phyloP scores from a whole-genome alignment of 2,329 filamentous ascomycete genomes.

The Sclerotinia glacialis region DNA sequence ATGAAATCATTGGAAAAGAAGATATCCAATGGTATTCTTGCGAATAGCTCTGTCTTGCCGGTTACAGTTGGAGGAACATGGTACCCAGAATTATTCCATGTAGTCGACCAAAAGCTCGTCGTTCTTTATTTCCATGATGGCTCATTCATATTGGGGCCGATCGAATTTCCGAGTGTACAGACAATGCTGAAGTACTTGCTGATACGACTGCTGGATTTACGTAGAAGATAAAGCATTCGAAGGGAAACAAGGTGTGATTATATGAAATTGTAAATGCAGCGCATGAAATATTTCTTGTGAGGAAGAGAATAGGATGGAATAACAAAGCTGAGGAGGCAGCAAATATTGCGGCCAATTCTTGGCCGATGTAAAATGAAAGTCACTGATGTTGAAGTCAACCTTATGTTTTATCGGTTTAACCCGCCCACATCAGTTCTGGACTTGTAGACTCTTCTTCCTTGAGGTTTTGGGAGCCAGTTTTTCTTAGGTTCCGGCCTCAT shows the following conservation, averaged over 20 bases:
- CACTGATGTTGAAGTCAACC: neutral
- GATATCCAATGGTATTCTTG: neutral
- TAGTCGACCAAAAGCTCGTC: conserved; percentile 28
- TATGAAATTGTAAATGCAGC: conserved; percentile 44
- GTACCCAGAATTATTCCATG: conserved; percentile 26
- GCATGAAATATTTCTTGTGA: conserved; percentile 48
- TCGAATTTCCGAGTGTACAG: conserved; percentile 39
- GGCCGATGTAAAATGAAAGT: neutral
- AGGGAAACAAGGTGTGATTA: conserved; percentile 44
- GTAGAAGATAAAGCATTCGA: conserved; percentile 40
- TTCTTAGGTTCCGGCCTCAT: neutral
- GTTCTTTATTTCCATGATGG: conserved; percentile 50
- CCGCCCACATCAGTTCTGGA: too few relatives aligned
- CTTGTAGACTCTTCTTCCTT: too few relatives aligned
- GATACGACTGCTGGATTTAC: conserved; percentile 42
- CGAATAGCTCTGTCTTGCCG: neutral
- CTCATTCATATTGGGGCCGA: conserved; percentile 47
- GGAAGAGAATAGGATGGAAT: conserved; percentile 44
- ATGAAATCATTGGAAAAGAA: neutral
- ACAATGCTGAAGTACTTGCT: too few relatives aligned
- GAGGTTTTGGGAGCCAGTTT: neutral
- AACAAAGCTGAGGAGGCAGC: conserved; percentile 37
- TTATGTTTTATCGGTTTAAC: neutral
- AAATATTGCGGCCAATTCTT: conserved; percentile 6
- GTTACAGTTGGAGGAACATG: conserved; percentile 34